Evolutionary conservation across 2,329 filamentous ascomycete genomes (phyloP).

Genomic region (Colletotrichum spinosum): DNA sequence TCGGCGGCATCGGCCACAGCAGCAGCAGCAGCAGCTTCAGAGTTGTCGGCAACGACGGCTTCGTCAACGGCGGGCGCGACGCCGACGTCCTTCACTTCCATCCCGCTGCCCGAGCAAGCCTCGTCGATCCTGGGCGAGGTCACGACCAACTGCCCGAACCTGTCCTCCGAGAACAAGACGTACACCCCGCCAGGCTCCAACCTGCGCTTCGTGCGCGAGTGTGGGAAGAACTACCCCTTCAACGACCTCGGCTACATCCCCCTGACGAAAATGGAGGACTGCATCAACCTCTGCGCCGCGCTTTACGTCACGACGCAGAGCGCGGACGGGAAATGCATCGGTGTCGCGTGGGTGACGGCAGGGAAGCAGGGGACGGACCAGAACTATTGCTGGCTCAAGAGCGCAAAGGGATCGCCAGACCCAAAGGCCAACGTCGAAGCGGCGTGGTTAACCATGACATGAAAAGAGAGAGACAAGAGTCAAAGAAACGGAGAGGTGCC

Average conservation of each 20-base stretch:
- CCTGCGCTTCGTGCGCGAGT: constrained; percentile 38
- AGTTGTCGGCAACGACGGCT: background rate
- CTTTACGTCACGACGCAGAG: constrained; percentile 39
- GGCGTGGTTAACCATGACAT: constrained; percentile 19
- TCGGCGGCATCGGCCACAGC: background rate
- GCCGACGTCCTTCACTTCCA: constrained; percentile 15
- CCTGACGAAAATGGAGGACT: constrained; percentile 40
- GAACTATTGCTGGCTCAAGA: constrained; percentile 41
- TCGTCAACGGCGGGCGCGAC: constrained; percentile 1
- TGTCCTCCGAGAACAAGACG: constrained; percentile 20
- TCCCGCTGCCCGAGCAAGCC: constrained; percentile 18
- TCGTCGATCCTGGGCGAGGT: constrained; percentile 21
- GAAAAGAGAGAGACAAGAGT: background rate
- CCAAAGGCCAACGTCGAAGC: constrained; percentile 18
- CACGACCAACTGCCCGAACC: constrained; percentile 10
- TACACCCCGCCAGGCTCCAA: constrained; percentile 39
- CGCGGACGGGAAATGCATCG: constrained; percentile 35
- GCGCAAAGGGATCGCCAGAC: constrained; percentile 22
- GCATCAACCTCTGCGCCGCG: constrained; percentile 40
- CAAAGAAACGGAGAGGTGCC: too few species aligned
- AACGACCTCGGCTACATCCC: constrained; percentile 40
- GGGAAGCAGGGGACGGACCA: constrained; percentile 38
- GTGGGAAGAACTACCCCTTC: constrained; percentile 37
- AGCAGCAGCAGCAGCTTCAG: background rate
- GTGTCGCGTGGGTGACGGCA: constrained; percentile 39